Evolutionary conservation across 2,329 filamentous ascomycete genomes (phyloP), one percentile per base, ranked within the genome.

Genomic region (Sclerotinia minor): DNA sequence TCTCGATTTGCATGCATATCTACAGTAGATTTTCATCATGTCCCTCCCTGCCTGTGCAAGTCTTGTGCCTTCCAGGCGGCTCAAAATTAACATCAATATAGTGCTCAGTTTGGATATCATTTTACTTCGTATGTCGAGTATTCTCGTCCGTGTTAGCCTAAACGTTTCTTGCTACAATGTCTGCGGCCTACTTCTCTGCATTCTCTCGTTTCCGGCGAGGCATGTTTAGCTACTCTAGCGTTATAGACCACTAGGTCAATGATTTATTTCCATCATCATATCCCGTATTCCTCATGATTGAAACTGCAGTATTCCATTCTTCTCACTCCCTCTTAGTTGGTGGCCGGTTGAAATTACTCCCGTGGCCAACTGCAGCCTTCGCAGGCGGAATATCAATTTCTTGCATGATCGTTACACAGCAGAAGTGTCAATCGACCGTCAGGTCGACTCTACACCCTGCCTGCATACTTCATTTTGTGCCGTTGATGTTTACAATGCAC

Each of bases 401-500:
- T 26, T 50, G 59, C 59, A 63, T 63, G 59, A 50, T 63, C 50
- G 59, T 63, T 63, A 63, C 59, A 50, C 59, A 38, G 45, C 59
- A 63, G 59, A 63, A 63, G 32, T 52, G 47, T 41, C n/a, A 41
- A 50, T 50, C 50, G 45, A 63, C 29, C 8, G n/a, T 38, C 59
- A 63, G 45, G 45, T 63, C n/a, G 45, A 38, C 32, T 50, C n/a
- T 50, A 29, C 59, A 21, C 32, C 59, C 32, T 60, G 26, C 44
- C 58, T 63, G 59, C 45, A 50, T 61, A 21, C 32, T 50, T 19
- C 26, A 15, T 32, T 17, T 38, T 50, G 29, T 50, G 13, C 45
- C 59, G n/a, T 61, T 50, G 32, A 38, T 50, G 45, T 50, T 32
- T 38, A 50, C 58, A 50, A 63, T 38, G n/a, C 59, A 50, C 41